Evolutionary conservation across 2,329 filamentous ascomycete genomes (phyloP).

Genomic region (Fusarium hostae): DNA sequence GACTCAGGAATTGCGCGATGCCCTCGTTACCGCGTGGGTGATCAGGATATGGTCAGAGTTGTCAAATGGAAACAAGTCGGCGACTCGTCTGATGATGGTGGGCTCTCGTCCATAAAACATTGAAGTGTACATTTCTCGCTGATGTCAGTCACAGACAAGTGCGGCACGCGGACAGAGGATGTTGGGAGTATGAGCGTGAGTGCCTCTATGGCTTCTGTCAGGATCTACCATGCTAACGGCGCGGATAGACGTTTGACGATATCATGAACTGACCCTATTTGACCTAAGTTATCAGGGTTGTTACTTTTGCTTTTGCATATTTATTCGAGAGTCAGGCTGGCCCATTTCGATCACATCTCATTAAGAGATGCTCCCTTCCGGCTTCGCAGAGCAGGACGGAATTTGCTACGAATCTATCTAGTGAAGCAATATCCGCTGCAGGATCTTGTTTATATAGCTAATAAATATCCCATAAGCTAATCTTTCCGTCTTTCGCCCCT

Average conservation of each 20-base stretch:
- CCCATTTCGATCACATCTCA: neutral
- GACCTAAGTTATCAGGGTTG: neutral
- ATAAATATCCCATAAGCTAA: slow-evolving; percentile 96
- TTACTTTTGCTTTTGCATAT: neutral
- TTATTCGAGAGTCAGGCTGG: neutral
- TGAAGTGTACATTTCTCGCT: slow-evolving; percentile 9
- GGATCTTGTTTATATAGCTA: slow-evolving; percentile 50
- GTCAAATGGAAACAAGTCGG: slow-evolving; percentile 47
- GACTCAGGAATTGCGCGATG: slow-evolving; percentile 45
- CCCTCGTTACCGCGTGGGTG: slow-evolving; percentile 51
- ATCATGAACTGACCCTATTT: neutral
- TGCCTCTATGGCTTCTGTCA: neutral
- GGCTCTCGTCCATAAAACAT: neutral
- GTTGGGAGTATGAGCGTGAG: slow-evolving; percentile 5
- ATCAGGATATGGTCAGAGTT: slow-evolving; percentile 50
- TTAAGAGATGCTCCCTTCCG: neutral
- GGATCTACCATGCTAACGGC: neutral
- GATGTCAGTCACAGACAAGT: slow-evolving; percentile 19
- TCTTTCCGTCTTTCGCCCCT: slow-evolving; percentile 93
- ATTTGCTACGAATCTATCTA: neutral
- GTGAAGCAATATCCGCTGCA: neutral
- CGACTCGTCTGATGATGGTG: slow-evolving; percentile 32
- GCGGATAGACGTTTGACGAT: neutral
- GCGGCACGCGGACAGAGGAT: slow-evolving; percentile 25
- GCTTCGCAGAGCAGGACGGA: neutral